Evolutionary conservation across 305 asterid species (phyloP).

Genomic region (Ilex paraguariensis): DNA sequence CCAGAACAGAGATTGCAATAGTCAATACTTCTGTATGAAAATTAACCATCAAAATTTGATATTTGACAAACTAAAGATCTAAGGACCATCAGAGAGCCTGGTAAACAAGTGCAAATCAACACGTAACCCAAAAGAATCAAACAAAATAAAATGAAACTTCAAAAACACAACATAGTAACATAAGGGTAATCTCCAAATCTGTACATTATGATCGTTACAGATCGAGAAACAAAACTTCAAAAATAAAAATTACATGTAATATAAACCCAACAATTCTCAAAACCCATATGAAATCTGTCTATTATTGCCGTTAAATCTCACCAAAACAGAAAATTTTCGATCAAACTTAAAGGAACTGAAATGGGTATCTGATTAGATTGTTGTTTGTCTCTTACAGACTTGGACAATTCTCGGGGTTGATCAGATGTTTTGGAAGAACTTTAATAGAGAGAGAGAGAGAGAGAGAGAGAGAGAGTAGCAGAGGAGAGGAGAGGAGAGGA

Average conservation of each 20-base stretch:
- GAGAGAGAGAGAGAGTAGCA: neutral
- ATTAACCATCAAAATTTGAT: constrained; percentile 40
- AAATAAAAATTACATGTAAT: constrained; percentile 45
- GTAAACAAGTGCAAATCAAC: constrained; percentile 27
- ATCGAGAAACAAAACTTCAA: constrained; percentile 20
- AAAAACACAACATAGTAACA: constrained; percentile 14
- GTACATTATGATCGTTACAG: constrained; percentile 28
- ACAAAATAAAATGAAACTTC: constrained; percentile 18
- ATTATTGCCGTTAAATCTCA: constrained; percentile 14
- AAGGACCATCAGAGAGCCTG: constrained; percentile 29
- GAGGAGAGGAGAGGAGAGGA: neutral
- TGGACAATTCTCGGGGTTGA: constrained; percentile 6
- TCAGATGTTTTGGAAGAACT: constrained; percentile 11
- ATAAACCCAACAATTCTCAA: constrained; percentile 49
- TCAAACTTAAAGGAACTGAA: constrained; percentile 19
- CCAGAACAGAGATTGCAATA: constrained; percentile 26
- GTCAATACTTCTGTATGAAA: constrained; percentile 17
- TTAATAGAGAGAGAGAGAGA: constrained; percentile 7
- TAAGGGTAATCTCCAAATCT: constrained; percentile 9
- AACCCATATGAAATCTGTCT: constrained; percentile 28
- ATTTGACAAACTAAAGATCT: constrained; percentile 24
- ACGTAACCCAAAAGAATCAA: constrained; percentile 33
- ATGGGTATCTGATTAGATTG: constrained; percentile 18
- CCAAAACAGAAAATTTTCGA: constrained; percentile 12
- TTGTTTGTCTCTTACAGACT: constrained; percentile 5